Evolutionary conservation across 176 grass and related monocot species (phyloP), one percentile per base, ranked within the genome.

Genomic region (Canna indica): DNA sequence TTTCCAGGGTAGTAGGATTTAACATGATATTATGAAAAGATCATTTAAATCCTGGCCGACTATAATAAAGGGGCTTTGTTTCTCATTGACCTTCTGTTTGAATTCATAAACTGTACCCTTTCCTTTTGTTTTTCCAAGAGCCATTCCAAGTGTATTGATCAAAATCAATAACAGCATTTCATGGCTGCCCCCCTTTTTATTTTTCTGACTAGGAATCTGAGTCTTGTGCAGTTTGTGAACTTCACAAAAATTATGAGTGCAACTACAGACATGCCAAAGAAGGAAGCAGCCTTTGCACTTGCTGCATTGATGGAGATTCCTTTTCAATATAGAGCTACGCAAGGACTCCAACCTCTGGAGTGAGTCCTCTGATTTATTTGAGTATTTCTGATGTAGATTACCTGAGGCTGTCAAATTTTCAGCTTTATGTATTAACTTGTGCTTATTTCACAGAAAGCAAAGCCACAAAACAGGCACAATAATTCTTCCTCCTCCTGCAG

Each of bases 251-350:
- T 97, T 63, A 97, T 92, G 93, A 89, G 81, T 42, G 78, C 82
- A 77, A 88, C 70, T 12, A 85, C 76, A 70, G 77, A 88, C 47
- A 83, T 83, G 75, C 72, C 84, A 70, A 97, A 91, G 81, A 90
- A 90, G 59, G 93, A 97, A 77, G 86, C 88, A 72, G 77, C 83
- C 66, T 97, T 97, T 83, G 83, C 93, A 44, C 86, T 97, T 72
- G 71, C 88, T 81, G 88, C 88, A 36, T 89, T 97, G 36, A 97
- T 97, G 93, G 93, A 97, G 83, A 97, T 97, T 74, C 93, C 93
- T 69, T 64, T 77, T 73, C 93, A 97, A 70, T 97, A 87, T 80
- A 97, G 79, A 97, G 83, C 84, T 56, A 83, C 88, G 41, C 93
- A 90, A 90, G 76, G 80, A 63, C 80, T 90, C 69, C 68, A 45